phyloP scores from a whole-genome alignment of 1,284 basidiomycete species.

The Cutaneotrichosporon dermatis region DNA sequence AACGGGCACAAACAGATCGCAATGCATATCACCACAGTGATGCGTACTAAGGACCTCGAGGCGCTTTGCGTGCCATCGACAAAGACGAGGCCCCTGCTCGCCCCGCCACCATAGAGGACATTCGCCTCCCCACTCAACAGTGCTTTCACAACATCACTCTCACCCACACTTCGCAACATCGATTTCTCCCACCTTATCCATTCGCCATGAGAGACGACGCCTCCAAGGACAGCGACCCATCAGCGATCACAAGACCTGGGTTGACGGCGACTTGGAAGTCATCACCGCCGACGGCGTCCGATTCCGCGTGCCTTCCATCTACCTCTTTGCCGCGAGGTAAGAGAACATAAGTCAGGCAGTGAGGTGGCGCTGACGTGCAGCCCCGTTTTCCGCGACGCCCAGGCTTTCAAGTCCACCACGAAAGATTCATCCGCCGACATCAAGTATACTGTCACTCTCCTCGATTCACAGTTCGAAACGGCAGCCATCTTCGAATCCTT shows the following conservation, averaged over 20 bases:
- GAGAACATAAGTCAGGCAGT: neutral
- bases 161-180: neutral
- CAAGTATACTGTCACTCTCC: neutral
- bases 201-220: too few relatives aligned
- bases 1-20: too few relatives aligned
- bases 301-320: constrained; percentile 7
- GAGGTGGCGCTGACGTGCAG: neutral
- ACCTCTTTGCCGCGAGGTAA: constrained; percentile 9
- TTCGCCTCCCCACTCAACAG: too few relatives aligned
- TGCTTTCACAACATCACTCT: neutral
- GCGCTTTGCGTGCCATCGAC: too few relatives aligned
- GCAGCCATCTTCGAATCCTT: neutral
- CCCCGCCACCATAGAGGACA: too few relatives aligned
- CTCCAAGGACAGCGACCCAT: neutral
- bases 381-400: neutral
- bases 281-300: constrained; percentile 10
- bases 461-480: neutral
- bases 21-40: too few relatives aligned
- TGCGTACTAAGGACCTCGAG: too few relatives aligned
- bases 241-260: neutral
- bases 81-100: too few relatives aligned
- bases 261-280: constrained; percentile 8
- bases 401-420: neutral
- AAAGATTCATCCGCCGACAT: neutral
- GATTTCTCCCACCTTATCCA: too few relatives aligned